phyloP scores from a whole-genome alignment of 495 filamentous ascomycete species.

The Penicillium soppii region DNA sequence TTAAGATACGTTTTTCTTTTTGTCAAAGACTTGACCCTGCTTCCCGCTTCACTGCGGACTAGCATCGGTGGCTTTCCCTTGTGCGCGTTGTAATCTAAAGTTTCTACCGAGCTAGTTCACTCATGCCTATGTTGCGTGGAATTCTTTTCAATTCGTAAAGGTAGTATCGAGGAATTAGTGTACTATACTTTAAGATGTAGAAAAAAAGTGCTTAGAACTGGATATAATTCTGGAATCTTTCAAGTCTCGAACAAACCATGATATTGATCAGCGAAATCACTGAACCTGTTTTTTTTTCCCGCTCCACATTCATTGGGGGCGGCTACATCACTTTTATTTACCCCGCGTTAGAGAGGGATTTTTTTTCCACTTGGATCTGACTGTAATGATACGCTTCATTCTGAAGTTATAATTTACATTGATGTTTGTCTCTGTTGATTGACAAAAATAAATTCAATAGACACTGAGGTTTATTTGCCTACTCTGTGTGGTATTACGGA shows the following conservation, averaged over 20 bases:
- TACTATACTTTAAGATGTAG: background rate
- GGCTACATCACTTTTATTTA: too few relatives aligned
- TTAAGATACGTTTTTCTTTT: constrained; percentile 14
- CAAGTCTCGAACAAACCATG: background rate
- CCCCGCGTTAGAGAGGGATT: too few relatives aligned
- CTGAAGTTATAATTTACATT: too few relatives aligned
- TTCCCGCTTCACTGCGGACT: constrained; percentile 2
- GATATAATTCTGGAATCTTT: too few relatives aligned
- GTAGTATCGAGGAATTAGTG: background rate
- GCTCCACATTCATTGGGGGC: too few relatives aligned
- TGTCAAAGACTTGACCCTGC: constrained; percentile 10
- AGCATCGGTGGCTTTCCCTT: constrained; percentile 15
- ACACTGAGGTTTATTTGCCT: too few relatives aligned
- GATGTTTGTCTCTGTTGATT: too few relatives aligned
- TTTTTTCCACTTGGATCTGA: too few relatives aligned
- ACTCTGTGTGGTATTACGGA: too few relatives aligned
- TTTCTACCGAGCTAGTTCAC: constrained; percentile 26
- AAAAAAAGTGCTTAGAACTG: background rate
- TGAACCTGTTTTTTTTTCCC: too few relatives aligned
- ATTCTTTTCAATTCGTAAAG: background rate
- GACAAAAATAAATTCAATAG: too few relatives aligned
- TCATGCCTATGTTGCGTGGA: constrained; percentile 13
- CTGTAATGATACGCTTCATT: too few relatives aligned
- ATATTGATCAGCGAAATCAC: background rate
- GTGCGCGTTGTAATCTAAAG: constrained; percentile 28